Conservation (phyloP, 495 filamentous ascomycete genomes). For the Melanomma pulvis-pyrius region DNA sequence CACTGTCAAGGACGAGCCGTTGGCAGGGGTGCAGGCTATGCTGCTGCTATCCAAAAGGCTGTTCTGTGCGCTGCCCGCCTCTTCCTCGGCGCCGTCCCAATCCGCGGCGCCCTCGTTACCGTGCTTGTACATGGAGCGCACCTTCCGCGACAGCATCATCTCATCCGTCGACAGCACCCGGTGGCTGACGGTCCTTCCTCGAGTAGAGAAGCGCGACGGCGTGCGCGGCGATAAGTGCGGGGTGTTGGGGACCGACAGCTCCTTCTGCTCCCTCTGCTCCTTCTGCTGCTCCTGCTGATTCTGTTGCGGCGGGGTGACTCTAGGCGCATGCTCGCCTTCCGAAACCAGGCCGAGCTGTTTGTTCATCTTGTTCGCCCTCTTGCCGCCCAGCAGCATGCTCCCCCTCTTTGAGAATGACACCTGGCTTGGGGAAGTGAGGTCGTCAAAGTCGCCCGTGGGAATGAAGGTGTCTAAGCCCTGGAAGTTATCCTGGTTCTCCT, state of each 20-base stretch:
- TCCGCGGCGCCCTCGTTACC: slow-evolving; percentile 61
- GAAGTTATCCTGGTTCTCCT: slow-evolving; percentile 43
- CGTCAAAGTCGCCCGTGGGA: slow-evolving; percentile 57
- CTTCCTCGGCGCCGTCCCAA: slow-evolving; percentile 49
- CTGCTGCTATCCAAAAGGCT: slow-evolving; percentile 53
- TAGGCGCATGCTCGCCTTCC: slow-evolving; percentile 28
- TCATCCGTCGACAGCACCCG: slow-evolving; percentile 73
- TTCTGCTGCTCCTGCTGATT: slow-evolving; percentile 14
- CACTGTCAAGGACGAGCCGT: slow-evolving; percentile 30
- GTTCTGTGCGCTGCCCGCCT: slow-evolving; percentile 60
- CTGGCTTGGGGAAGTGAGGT: slow-evolving; percentile 52
- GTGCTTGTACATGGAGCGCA: slow-evolving; percentile 88
- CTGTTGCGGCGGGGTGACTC: slow-evolving; percentile 12
- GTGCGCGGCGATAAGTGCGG: slow-evolving; percentile 35
- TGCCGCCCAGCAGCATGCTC: slow-evolving; percentile 65
- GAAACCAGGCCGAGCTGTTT: slow-evolving; percentile 17
- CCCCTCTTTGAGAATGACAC: slow-evolving; percentile 65
- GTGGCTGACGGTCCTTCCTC: slow-evolving; percentile 43
- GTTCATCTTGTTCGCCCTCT: slow-evolving; percentile 47
- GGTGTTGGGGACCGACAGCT: slow-evolving; percentile 3
- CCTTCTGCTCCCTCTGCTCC: slow-evolving; percentile 1
- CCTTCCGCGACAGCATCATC: slow-evolving; percentile 82
- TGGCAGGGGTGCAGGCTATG: slow-evolving; percentile 45
- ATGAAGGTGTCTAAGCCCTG: slow-evolving; percentile 60
- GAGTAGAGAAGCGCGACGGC: slow-evolving; percentile 46